phyloP scores from a whole-genome alignment of 2,329 filamentous ascomycete species.

The Calcarisporium arbuscula region DNA sequence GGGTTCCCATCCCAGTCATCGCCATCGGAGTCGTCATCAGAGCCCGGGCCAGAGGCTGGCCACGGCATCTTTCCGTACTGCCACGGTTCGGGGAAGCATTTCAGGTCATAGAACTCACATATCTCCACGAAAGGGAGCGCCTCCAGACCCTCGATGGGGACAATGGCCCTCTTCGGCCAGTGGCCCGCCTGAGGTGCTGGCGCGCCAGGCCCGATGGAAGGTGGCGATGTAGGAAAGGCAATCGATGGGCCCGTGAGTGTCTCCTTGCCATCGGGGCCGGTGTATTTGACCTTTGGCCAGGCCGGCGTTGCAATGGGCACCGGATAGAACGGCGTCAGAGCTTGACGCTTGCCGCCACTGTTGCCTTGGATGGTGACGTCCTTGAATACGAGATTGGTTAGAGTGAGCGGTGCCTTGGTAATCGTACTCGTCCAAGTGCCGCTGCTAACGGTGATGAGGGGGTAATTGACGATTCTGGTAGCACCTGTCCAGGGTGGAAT shows the following conservation, averaged over 20 bases:
- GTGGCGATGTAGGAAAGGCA: constrained; percentile 14
- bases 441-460: constrained; percentile 21
- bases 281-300: constrained; percentile 17
- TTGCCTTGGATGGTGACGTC: constrained; percentile 13
- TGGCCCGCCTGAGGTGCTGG: constrained; percentile 8
- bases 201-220: constrained; percentile 11
- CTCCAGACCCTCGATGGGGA: not conserved
- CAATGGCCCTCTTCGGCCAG: constrained; percentile 10
- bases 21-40: constrained; percentile 4
- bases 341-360: constrained; percentile 2
- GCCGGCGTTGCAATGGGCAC: constrained; percentile 13
- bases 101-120: constrained; percentile 6
- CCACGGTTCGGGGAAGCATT: constrained; percentile 4
- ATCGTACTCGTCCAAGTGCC: constrained; percentile 24
- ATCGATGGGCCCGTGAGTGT: constrained; percentile 8
- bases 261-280: constrained; percentile 11
- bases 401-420: constrained; percentile 19
- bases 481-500: constrained; percentile 20
- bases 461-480: constrained; percentile 23
- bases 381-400: constrained; percentile 18
- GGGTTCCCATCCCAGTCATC: constrained; percentile 2
- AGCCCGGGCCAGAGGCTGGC: not conserved
- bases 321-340: constrained; percentile 3
- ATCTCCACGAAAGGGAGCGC: constrained; percentile 2
- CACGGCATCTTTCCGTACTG: constrained; percentile 1